These are phyloP conservation scores for Didymella glomerata DNA, from an alignment of 2,329 filamentous ascomycete genomes.

Conservation along the genomic window DNA sequence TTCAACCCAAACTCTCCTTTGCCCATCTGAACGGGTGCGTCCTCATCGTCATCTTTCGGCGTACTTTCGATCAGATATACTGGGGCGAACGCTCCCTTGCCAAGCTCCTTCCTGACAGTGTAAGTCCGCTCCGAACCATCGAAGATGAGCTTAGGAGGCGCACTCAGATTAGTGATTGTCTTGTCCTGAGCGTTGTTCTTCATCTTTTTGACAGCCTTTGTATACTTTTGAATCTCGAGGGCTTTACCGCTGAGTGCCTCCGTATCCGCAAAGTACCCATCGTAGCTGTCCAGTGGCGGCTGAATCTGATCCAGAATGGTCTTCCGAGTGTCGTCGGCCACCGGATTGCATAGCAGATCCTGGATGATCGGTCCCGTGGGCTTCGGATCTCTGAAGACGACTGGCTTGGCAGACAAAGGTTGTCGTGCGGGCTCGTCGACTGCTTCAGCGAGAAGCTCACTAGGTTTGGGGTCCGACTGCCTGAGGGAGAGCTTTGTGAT, in stretches of 20 bases:
- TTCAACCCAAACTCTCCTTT: conserved; percentile 67
- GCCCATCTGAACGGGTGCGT: conserved; percentile 64
- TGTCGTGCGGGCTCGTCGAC: conserved; percentile 28
- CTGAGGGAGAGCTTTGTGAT: conserved; percentile 62
- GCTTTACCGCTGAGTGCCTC: conserved; percentile 70
- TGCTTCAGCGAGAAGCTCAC: conserved; percentile 19
- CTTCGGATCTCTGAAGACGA: conserved; percentile 51
- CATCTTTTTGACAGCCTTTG: conserved; percentile 70
- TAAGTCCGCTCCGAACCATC: conserved; percentile 72
- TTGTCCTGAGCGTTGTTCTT: conserved; percentile 65
- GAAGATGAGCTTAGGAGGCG: conserved; percentile 73
- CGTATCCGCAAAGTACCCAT: conserved; percentile 80
- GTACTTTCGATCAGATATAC: conserved; percentile 89
- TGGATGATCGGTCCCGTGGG: conserved; percentile 77
- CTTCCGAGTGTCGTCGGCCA: conserved; percentile 76
- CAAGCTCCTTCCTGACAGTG: conserved; percentile 82
- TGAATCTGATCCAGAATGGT: conserved; percentile 78
- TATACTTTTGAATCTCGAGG: conserved; percentile 81
- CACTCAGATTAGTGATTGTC: conserved; percentile 65
- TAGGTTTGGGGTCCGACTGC: conserved; percentile 51
- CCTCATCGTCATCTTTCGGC: conserved; percentile 57
- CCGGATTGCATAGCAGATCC: conserved; percentile 87
- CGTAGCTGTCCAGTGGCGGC: conserved; percentile 76
- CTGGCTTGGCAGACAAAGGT: conserved; percentile 41
- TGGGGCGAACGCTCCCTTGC: conserved; percentile 91